Percentiles rank a stretch among this genome's conserved stretches.
Evolutionary conservation across 495 filamentous ascomycete genomes (phyloP).

Genomic region (Penicillium verhagenii): DNA sequence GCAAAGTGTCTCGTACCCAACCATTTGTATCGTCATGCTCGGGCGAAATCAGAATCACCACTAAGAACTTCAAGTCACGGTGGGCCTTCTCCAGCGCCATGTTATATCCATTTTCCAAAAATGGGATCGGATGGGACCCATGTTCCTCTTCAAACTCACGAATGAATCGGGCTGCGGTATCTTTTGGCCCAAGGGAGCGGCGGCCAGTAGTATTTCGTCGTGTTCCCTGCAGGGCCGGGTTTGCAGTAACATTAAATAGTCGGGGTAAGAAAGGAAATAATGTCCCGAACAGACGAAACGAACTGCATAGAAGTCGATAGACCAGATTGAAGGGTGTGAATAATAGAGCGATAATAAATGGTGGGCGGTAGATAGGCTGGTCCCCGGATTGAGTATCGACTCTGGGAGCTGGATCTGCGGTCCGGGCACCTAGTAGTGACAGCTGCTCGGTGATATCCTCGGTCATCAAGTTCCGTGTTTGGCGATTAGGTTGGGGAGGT

Average conservation of each 20-base stretch:
- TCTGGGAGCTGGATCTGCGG: conserved; percentile 64
- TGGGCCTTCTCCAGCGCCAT: conserved; percentile 87
- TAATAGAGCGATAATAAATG: conserved; percentile 71
- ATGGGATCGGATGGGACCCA: conserved; percentile 64
- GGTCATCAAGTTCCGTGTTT: conserved; percentile 48
- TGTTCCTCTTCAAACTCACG: conserved; percentile 95
- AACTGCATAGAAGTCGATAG: conserved; percentile 63
- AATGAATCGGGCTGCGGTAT: conserved; percentile 84
- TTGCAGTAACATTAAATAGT: conserved; percentile 51
- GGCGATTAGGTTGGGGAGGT: conserved; percentile 55
- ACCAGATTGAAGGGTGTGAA: conserved; percentile 80
- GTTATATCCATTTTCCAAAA: conserved; percentile 84
- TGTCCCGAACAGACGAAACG: conserved; percentile 64
- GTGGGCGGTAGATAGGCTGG: conserved; percentile 62
- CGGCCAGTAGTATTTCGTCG: conserved; percentile 66
- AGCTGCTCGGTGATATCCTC: conserved; percentile 62
- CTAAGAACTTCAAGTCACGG: conserved; percentile 81
- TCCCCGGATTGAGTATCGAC: conserved; percentile 71
- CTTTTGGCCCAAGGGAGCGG: conserved; percentile 72
- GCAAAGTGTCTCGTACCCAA: conserved; percentile 81
- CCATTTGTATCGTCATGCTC: conserved; percentile 88
- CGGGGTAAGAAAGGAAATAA: conserved; percentile 84
- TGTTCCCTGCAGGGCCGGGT: conserved; percentile 49
- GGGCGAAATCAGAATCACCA: conserved; percentile 81
- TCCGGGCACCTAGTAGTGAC: conserved; percentile 19